Conservation (phyloP, 306 rosid genomes). For the Prunus armeniaca region DNA sequence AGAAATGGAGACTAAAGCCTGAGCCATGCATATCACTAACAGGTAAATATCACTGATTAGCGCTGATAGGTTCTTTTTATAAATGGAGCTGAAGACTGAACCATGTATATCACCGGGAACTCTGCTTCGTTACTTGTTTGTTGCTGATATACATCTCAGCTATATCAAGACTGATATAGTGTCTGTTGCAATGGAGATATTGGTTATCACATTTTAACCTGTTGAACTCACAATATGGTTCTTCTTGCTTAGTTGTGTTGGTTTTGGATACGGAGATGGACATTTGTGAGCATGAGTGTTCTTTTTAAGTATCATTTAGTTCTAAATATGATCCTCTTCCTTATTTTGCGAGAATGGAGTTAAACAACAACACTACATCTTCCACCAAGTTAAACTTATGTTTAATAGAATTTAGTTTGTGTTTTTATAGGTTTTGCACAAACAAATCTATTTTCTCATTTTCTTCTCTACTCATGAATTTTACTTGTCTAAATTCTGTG, state of each 20-base stretch:
- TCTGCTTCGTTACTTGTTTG: too few relatives aligned
- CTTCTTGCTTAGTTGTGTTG: background rate
- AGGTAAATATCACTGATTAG: too few relatives aligned
- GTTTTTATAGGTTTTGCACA: background rate
- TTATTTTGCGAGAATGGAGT: background rate
- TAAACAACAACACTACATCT: background rate
- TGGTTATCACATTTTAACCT: background rate
- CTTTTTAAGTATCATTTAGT: background rate
- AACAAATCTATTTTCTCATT: background rate
- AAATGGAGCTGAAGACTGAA: background rate
- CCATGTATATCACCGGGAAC: background rate
- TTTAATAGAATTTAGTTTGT: background rate
- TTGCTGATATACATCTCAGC: too few relatives aligned
- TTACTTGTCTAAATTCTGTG: background rate
- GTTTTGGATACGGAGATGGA: background rate
- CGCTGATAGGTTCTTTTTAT: too few relatives aligned
- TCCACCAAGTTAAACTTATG: background rate
- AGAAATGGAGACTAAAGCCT: too few relatives aligned
- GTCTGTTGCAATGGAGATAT: background rate
- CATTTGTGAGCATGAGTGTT: background rate
- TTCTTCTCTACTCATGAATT: background rate
- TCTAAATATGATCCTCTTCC: background rate
- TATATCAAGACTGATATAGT: background rate
- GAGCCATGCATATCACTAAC: too few relatives aligned
- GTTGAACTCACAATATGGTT: background rate